Percentiles rank a stretch among this genome's conserved stretches.
Conservation (phyloP, 108 stramenopile genomes). For the Skeletonema potamos region DNA sequence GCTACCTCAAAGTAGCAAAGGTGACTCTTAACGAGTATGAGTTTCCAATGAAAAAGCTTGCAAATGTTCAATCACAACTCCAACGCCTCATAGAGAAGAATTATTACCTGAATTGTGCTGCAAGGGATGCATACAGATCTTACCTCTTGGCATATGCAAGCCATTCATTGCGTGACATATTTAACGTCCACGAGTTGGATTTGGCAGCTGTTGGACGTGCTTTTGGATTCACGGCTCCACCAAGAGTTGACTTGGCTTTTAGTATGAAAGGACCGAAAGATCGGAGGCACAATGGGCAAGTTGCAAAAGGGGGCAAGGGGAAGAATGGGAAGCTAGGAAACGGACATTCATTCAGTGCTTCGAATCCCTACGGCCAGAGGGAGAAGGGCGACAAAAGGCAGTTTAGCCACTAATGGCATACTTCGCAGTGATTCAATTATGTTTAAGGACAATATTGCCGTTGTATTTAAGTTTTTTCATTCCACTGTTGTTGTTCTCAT, state of each 20-base stretch:
- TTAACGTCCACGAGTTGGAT: conserved; percentile 97
- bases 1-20: conserved; percentile 95
- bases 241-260: conserved; percentile 95
- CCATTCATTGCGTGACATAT: conserved; percentile 97
- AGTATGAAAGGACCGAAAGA: conserved; percentile 73
- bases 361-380: conserved; percentile 96
- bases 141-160: conserved; percentile 97
- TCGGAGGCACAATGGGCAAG: conserved; percentile 52
- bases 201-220: conserved; percentile 91
- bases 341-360: conserved; percentile 94
- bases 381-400: conserved; percentile 84
- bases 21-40: conserved; percentile 98
- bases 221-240: conserved; percentile 97
- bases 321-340: conserved; percentile 27
- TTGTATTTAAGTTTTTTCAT: not conserved
- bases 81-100: conserved; percentile 96
- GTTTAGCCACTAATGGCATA: conserved; percentile 73
- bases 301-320: conserved; percentile 50
- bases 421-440: not conserved
- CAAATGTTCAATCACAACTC: conserved; percentile 94
- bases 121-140: conserved; percentile 95
- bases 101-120: conserved; percentile 96
- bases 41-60: conserved; percentile 93
- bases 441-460: not conserved
- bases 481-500: not conserved